Evolutionary conservation across 2,329 filamentous ascomycete species (phyloP).

Genomic region (Microsporum canis): DNA sequence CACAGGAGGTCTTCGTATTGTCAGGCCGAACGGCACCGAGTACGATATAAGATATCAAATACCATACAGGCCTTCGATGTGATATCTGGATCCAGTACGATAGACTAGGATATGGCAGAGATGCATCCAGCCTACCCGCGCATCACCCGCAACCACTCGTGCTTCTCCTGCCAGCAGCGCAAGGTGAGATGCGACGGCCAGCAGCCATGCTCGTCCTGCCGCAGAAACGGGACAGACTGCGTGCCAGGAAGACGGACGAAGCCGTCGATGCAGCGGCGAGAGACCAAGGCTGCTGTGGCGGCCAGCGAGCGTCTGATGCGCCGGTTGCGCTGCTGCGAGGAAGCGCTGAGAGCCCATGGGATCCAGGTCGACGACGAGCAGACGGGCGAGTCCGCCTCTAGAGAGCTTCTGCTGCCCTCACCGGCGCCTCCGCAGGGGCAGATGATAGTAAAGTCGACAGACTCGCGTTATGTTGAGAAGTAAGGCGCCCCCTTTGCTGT

Average conservation of each 20-base stretch:
- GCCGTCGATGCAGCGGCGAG: conserved; percentile 10
- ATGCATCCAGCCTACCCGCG: background rate
- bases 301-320: background rate
- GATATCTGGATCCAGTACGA: no score
- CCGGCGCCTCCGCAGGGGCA: background rate
- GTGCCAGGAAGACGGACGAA: conserved; percentile 14
- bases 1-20: background rate
- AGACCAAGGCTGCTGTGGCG: background rate
- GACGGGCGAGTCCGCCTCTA: background rate
- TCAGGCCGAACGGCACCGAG: no score
- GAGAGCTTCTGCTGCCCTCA: background rate
- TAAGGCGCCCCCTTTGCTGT: background rate
- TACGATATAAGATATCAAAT: no score
- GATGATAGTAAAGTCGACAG: background rate
- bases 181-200: conserved; percentile 23
- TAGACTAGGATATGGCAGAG: background rate
- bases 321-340: background rate
- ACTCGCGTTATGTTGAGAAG: background rate
- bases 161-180: conserved; percentile 20
- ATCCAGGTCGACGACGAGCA: background rate
- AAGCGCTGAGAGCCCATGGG: background rate
- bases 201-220: conserved; percentile 20
- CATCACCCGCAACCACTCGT: conserved; percentile 11
- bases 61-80: no score
- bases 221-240: conserved; percentile 13